Conservation (phyloP, 78 protist species). For the Isochrysis galbana region DNA sequence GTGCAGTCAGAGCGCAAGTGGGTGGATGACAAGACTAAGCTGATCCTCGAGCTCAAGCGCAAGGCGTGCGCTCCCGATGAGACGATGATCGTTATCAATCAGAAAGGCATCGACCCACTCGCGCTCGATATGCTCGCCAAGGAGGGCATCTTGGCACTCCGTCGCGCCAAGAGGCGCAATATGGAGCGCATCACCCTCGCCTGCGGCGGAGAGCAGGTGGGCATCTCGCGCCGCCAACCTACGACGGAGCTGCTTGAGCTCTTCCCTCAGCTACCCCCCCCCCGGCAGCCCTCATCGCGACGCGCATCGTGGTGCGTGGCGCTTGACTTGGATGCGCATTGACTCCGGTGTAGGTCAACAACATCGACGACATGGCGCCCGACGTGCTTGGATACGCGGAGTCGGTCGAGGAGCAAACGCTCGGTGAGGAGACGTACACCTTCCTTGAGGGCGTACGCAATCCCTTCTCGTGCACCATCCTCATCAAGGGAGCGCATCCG, state of each 20-base stretch:
- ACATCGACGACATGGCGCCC: slow-evolving; percentile 85
- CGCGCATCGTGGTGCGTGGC: too few species aligned
- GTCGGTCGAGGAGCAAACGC: slow-evolving; percentile 83
- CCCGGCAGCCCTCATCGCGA: too few species aligned
- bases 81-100: slow-evolving; percentile 92
- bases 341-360: too few species aligned
- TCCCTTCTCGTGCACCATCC: slow-evolving; percentile 94
- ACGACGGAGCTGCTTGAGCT: too few species aligned
- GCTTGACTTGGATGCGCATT: too few species aligned
- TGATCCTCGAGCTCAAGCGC: slow-evolving; percentile 92
- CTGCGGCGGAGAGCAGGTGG: slow-evolving; percentile 94
- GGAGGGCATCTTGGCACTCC: slow-evolving; percentile 91
- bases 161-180: slow-evolving; percentile 95
- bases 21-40: slow-evolving; percentile 84
- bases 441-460: slow-evolving; percentile 95
- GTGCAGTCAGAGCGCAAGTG: slow-evolving; percentile 94
- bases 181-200: slow-evolving; percentile 79
- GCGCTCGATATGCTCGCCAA: slow-evolving; percentile 94
- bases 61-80: slow-evolving; percentile 56
- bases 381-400: slow-evolving; percentile 93
- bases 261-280: too few species aligned
- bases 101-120: slow-evolving; percentile 99
- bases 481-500: slow-evolving; percentile 81
- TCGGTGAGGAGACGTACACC: slow-evolving; percentile 99
- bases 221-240: not conserved